These are phyloP conservation scores for Suillus sp. DNA, from an alignment of 768 basidiomycete species.

Conservation along the genomic window DNA sequence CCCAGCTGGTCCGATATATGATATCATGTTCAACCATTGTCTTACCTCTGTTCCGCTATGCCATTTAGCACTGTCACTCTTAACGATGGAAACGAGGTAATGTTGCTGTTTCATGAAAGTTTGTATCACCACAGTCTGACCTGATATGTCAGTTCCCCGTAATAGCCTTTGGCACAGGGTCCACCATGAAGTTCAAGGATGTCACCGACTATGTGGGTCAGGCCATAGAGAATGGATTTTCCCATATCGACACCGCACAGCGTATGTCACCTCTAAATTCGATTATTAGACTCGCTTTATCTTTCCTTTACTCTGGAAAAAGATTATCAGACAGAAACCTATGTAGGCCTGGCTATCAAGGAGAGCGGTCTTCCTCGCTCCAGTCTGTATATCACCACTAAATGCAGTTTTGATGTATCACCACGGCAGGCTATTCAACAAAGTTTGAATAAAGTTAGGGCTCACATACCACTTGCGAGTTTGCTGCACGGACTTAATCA, in stretches of 20 bases:
- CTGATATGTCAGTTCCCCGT: conserved; percentile 48
- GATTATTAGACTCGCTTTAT: conserved; percentile 14
- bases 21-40: no score
- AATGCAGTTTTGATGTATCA: conserved; percentile 43
- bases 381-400: conserved; percentile 60
- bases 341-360: conserved; percentile 42
- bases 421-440: conserved; percentile 43
- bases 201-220: conserved; percentile 55
- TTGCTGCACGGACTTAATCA: no score
- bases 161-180: conserved; percentile 65
- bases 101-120: conserved; percentile 3
- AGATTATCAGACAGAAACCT: conserved; percentile 37
- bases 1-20: no score
- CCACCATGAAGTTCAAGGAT: conserved; percentile 42
- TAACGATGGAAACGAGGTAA: conserved; percentile 45
- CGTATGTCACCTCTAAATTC: conserved; percentile 34
- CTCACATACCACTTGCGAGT: no score
- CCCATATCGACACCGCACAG: conserved; percentile 65
- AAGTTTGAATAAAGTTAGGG: conserved; percentile 53
- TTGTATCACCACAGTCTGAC: background rate
- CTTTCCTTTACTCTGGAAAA: background rate
- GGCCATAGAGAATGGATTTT: conserved; percentile 62
- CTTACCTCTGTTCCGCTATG: no score
- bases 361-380: conserved; percentile 48
- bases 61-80: conserved; percentile 41